phyloP scores from a whole-genome alignment of 2,329 filamentous ascomycete species.

The Domatiomyces catenatus region DNA sequence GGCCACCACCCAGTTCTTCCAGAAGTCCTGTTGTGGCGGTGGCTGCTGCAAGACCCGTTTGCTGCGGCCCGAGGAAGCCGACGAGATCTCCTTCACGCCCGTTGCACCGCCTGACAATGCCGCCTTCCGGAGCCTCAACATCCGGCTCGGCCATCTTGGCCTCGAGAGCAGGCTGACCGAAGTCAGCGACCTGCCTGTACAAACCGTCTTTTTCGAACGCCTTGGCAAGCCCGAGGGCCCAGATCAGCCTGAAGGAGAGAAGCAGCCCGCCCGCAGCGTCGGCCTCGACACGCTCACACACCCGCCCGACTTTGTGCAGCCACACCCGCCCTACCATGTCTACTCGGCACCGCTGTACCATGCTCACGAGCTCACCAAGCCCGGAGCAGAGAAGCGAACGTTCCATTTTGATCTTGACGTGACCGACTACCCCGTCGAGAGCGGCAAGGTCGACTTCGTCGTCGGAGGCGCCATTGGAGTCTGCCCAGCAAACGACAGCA shows the following conservation, averaged over 20 bases:
- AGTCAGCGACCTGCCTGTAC: constrained; percentile 55
- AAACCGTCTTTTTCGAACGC: constrained; percentile 51
- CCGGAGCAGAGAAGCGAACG: constrained; percentile 86
- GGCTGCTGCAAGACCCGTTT: constrained; percentile 48
- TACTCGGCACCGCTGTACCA: constrained; percentile 77
- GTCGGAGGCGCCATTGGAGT: constrained; percentile 92
- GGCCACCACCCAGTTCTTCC: constrained; percentile 38
- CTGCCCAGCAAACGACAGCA: constrained; percentile 67
- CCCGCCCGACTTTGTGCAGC: constrained; percentile 80
- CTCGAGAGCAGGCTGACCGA: constrained; percentile 54
- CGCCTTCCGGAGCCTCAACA: constrained; percentile 63
- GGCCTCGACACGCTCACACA: constrained; percentile 29
- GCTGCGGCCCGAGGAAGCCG: constrained; percentile 32
- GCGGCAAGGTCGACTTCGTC: constrained; percentile 73
- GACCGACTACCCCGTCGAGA: constrained; percentile 77
- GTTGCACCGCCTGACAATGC: constrained; percentile 58
- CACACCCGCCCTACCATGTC: constrained; percentile 83
- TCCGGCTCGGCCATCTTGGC: constrained; percentile 62
- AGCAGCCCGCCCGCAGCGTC: constrained; percentile 8
- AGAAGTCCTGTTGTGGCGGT: constrained; percentile 49
- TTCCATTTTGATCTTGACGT: constrained; percentile 97
- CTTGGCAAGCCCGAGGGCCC: constrained; percentile 12
- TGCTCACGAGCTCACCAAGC: constrained; percentile 70
- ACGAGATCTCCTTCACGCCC: constrained; percentile 27
- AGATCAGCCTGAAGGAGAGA: no score